Evolutionary conservation across 208 protist genomes (phyloP).

Genomic region (Wallacemonas rigidus): DNA sequence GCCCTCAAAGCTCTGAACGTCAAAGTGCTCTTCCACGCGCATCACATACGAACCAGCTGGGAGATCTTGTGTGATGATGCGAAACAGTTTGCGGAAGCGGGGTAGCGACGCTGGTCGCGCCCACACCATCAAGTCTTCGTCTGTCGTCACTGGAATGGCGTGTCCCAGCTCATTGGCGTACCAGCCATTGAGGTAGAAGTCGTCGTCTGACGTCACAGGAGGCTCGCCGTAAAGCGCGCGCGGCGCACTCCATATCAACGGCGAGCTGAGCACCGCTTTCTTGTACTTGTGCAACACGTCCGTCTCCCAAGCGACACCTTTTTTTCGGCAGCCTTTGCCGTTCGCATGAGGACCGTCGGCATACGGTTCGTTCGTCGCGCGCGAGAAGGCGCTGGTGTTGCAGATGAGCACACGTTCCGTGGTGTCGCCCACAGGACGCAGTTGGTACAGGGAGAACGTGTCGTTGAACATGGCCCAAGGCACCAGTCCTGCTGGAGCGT

Average conservation of each 20-base stretch:
- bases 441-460: slow-evolving; percentile 75
- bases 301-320: slow-evolving; percentile 94
- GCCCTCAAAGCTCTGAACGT: slow-evolving; percentile 90
- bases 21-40: slow-evolving; percentile 90
- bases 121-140: slow-evolving; percentile 99
- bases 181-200: slow-evolving; percentile 84
- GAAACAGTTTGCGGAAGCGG: slow-evolving; percentile 98
- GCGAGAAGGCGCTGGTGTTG: slow-evolving; percentile 80
- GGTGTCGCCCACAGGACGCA: not conserved
- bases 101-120: slow-evolving; percentile 95
- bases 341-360: not conserved
- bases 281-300: slow-evolving; percentile 92
- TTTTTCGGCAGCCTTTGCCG: slow-evolving; percentile 71
- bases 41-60: slow-evolving; percentile 88
- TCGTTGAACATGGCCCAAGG: slow-evolving; percentile 98
- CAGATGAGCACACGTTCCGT: slow-evolving; percentile 44
- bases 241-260: slow-evolving; percentile 58
- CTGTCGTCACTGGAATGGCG: slow-evolving; percentile 77
- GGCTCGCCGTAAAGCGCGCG: slow-evolving; percentile 30
- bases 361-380: slow-evolving; percentile 58
- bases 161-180: slow-evolving; percentile 85
- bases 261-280: slow-evolving; percentile 36
- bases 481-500: slow-evolving; percentile 96
- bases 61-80: slow-evolving; percentile 88
- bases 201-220: slow-evolving; percentile 53